phyloP scores from a whole-genome alignment of 2,329 filamentous ascomycete genomes.

The Pseudopithomyces chartarum region DNA sequence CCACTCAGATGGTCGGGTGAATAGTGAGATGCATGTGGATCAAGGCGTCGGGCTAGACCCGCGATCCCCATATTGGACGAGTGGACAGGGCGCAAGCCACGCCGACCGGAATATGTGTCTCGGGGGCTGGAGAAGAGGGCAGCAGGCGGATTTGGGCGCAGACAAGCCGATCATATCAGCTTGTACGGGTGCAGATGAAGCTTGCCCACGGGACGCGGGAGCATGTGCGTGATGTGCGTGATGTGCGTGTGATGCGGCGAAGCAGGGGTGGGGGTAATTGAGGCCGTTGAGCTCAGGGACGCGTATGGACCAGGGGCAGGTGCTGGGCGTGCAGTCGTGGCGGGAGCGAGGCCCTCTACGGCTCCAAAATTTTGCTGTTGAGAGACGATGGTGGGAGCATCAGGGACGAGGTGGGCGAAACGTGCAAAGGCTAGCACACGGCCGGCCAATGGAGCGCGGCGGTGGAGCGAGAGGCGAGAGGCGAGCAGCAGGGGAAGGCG shows the following conservation, averaged over 20 bases:
- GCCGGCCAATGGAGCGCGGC: background rate
- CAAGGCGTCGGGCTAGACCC: conserved; percentile 36
- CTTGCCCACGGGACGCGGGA: conserved; percentile 12
- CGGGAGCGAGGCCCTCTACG: background rate
- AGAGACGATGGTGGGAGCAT: background rate
- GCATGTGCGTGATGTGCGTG: conserved; percentile 14
- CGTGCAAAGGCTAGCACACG: background rate
- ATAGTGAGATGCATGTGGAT: conserved; percentile 36
- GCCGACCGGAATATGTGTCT: background rate
- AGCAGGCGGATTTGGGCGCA: conserved; percentile 14
- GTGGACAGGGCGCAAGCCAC: background rate
- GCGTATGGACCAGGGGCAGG: conserved; percentile 3
- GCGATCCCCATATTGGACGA: conserved; percentile 37
- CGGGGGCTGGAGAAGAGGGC: background rate
- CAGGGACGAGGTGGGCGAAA: conserved; percentile 7
- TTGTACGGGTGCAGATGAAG: conserved; percentile 19
- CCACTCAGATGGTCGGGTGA: conserved; percentile 27
- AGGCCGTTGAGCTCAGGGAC: conserved; percentile 6
- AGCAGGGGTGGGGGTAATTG: conserved; percentile 8
- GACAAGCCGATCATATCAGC: conserved; percentile 5
- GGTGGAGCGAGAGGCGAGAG: background rate
- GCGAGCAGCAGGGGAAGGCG: conserved; percentile 7
- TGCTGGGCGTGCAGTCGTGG: background rate
- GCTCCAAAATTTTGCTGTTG: conserved; percentile 1
- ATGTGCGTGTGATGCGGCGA: conserved; percentile 17